These are phyloP conservation scores for Leccinum griseonigrum DNA, from an alignment of 1,284 basidiomycete species.

Conservation along the genomic window DNA sequence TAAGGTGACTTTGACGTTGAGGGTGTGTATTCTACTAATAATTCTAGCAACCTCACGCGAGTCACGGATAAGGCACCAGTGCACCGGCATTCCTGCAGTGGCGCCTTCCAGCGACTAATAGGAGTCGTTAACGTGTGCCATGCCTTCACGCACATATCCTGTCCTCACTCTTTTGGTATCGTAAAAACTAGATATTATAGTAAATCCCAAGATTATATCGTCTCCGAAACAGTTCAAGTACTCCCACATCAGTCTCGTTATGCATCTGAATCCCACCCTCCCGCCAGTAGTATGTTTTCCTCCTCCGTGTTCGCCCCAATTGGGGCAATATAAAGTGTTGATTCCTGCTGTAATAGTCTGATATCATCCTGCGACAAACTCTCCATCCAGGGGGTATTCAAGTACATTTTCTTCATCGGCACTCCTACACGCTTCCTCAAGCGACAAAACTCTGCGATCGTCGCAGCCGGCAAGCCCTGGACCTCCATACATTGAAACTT, in stretches of 20 bases:
- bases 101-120: too few relatives aligned
- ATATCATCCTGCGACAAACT: slow-evolving; percentile 18
- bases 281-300: slow-evolving; percentile 35
- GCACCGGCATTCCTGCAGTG: too few relatives aligned
- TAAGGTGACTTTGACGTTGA: slow-evolving; percentile 72
- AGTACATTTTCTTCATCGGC: slow-evolving; percentile 37
- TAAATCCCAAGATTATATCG: slow-evolving; percentile 9
- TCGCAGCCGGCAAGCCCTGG: slow-evolving; percentile 27
- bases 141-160: too few relatives aligned
- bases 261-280: slow-evolving; percentile 14
- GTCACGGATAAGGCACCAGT: too few relatives aligned
- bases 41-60: too few relatives aligned
- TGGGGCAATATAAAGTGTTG: slow-evolving; percentile 29
- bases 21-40: slow-evolving; percentile 45
- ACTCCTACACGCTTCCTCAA: slow-evolving; percentile 29
- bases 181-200: neutral
- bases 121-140: too few relatives aligned
- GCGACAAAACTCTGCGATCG: slow-evolving; percentile 28
- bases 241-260: neutral
- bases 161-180: neutral
- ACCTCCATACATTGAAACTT: slow-evolving; percentile 43
- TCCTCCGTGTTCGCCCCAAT: slow-evolving; percentile 36
- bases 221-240: slow-evolving; percentile 7
- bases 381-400: slow-evolving; percentile 26
- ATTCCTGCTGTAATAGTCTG: slow-evolving; percentile 19